Conservation (phyloP, 2,329 filamentous ascomycete genomes). For the Zymoseptoria crescenta region DNA sequence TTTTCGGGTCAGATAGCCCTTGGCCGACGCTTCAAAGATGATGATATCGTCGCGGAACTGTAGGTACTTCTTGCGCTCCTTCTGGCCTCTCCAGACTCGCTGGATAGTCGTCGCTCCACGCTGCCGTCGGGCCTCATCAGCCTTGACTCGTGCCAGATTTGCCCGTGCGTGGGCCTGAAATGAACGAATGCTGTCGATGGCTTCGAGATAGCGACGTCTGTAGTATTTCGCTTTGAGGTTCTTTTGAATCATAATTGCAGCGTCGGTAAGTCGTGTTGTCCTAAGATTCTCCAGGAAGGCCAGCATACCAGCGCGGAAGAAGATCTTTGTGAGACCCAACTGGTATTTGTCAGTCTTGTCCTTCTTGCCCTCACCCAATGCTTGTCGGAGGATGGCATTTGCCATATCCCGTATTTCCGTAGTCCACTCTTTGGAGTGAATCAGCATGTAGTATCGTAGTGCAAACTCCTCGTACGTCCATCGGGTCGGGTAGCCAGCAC, state of each 20-base stretch:
- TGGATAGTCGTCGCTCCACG: conserved; percentile 92
- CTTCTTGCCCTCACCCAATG: conserved; percentile 59
- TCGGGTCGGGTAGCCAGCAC: conserved; percentile 89
- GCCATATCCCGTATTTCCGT: conserved; percentile 92
- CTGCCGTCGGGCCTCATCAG: conserved; percentile 71
- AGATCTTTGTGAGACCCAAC: conserved; percentile 95
- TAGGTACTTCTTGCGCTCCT: conserved; percentile 74
- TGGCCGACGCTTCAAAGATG: conserved; percentile 79
- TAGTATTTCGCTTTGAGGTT: conserved; percentile 95
- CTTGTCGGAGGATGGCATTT: conserved; percentile 81
- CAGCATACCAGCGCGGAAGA: conserved; percentile 98
- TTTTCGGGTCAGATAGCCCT: conserved; percentile 84
- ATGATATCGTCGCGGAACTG: conserved; percentile 75
- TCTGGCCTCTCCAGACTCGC: conserved; percentile 86
- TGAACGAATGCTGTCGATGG: conserved; percentile 68
- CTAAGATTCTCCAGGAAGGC: conserved; percentile 93
- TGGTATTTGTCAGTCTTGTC: conserved; percentile 86
- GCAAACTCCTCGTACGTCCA: conserved; percentile 99
- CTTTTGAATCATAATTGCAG: conserved; percentile 97
- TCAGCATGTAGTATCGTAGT: conserved; percentile 94
- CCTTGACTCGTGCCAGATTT: conserved; percentile 66
- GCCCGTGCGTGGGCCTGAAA: conserved; percentile 74
- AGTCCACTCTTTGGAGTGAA: conserved; percentile 83
- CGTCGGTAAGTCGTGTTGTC: conserved; percentile 82
- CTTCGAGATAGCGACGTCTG: conserved; percentile 80